Percentiles rank a stretch among this genome's conserved stretches.
These are phyloP conservation scores for Zanthoxylum bungeanum DNA, from an alignment of 345 rosid species.

Conservation along the genomic window DNA sequence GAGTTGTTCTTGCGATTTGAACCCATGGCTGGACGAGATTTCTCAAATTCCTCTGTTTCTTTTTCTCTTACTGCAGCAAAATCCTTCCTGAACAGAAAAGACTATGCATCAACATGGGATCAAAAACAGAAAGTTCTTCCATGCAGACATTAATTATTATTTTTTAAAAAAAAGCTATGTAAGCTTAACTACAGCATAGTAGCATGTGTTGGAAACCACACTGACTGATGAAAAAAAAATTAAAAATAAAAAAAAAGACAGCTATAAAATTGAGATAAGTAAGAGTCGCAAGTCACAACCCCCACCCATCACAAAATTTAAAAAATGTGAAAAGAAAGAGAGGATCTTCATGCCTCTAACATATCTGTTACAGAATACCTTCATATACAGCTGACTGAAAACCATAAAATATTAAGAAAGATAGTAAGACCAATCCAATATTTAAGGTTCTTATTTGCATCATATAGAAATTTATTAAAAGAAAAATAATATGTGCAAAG, in stretches of 20 bases:
- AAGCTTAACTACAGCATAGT: not conserved
- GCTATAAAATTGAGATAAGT: too few species aligned
- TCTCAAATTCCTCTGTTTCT: conserved; percentile 44
- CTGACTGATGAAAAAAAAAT: not conserved
- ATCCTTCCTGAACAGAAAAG: conserved; percentile 54
- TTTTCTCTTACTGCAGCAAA: conserved; percentile 72
- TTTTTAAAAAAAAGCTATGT: too few species aligned
- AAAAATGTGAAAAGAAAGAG: not conserved
- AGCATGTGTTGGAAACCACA: not conserved
- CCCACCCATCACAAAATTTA: not conserved
- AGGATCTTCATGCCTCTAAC: not conserved
- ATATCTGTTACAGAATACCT: not conserved
- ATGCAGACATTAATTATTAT: too few species aligned
- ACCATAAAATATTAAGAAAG: not conserved
- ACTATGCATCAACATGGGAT: not conserved
- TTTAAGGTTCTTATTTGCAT: not conserved
- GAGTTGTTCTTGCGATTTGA: conserved; percentile 43
- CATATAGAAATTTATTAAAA: not conserved
- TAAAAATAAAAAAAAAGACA: too few species aligned
- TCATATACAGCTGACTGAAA: not conserved
- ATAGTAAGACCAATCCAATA: not conserved
- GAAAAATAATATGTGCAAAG: not conserved
- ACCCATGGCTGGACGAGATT: conserved; percentile 31
- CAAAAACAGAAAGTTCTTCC: not conserved
- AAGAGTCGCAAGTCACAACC: too few species aligned